Base-by-base conservation (phyloP, 352 stramenopile genomes). In the Labyrinthula sp. region DNA sequence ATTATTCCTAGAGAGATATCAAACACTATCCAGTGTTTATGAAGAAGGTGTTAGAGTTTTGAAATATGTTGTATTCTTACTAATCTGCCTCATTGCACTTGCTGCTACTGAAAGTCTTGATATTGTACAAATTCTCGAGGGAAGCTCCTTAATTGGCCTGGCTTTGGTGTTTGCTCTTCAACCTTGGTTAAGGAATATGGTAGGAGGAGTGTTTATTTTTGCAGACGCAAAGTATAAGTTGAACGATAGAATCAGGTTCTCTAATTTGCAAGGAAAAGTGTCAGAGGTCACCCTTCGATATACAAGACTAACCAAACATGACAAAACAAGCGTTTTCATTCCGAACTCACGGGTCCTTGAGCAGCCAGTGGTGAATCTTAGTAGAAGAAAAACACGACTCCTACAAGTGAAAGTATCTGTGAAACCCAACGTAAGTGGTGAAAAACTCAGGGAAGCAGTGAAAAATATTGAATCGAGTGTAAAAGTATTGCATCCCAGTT, bases 291-390 rank as follows among this genome's bases (percentile, higher is more conserved):
- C 43, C 22, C 21, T 52, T 17, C 43, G 43, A 2, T 36, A 31
- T 3, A 52, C 43, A 3, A 50, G 28, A 20, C 35, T 52, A 15
- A 17, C 30, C 12, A 22, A 35, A 3, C 30, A 31, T 6, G 43
- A 52, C 26, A 52, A 52, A 12, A 34, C 43, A 7, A 14, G 40
- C 0, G 35, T 52, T n/a, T 52, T 38, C 21, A 18, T 52, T 3
- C 43, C 43, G 4, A 52, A 52, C 26, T 50, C 43, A 20, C 30
- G 34, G 18, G 43, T 52, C 6, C 35, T 52, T 4, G 43, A 52
- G 34, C 43, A 52, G 34, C 43, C 43, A 6, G 43, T 52, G 8
- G 36, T 14, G 2, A 52, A 52, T 35, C 35, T 52, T n/a, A 45
- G 31, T 18, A 31, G 43, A 15, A 17, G 43, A 9, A 12, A 23